Evolutionary conservation across 108 stramenopile genomes (phyloP), one percentile per base, ranked within the genome.

Genomic region (Cyclotella choctawhatcheeana): DNA sequence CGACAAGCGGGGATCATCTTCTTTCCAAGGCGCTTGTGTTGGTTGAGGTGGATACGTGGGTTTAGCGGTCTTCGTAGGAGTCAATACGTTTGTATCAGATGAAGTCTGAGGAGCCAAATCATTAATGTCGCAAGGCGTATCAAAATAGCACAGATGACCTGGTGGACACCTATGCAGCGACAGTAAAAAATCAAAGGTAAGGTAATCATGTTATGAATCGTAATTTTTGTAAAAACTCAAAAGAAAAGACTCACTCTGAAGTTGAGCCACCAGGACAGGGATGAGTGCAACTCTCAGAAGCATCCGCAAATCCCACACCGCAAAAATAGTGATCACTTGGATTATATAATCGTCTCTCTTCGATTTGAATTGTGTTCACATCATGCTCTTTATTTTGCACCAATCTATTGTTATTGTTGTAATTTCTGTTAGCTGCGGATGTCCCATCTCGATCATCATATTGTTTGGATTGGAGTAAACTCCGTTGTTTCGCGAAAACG

Each of bases 281-380:
- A 48, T 29, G 18, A 16, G 44, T 17, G 20, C 63, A 64, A 16
- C 32, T 64, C 29, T 21, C 7, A 0, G 63, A 64, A 48, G 63
- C 63, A 64, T 64, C 63, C n/a, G 63, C 63, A 35, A 47, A 48
- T 21, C 63, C 63, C 14, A 64, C 17, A 5, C 63, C 63, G 31
- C 63, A 64, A 30, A 64, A 64, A 35, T 64, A 64, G 17, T 64
- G 63, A 48, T 64, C 63, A n/a, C 45, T 64, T 27, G 59, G 59
- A 43, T 60, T 24, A 1, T 56, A 14, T 1, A 31, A 16, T 1
- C 55, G 55, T 31, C 55, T 56, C 31, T 27, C 29, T 30, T 14
- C n/a, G 55, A 10, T 2, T 1, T 12, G 51, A 22, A 21, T 52
- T 10, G 10, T 22, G 20, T 52, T 10, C 2, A 3, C 20, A 2